phyloP scores from a whole-genome alignment of 2,329 filamentous ascomycete species.

The Venturia carpophila region DNA sequence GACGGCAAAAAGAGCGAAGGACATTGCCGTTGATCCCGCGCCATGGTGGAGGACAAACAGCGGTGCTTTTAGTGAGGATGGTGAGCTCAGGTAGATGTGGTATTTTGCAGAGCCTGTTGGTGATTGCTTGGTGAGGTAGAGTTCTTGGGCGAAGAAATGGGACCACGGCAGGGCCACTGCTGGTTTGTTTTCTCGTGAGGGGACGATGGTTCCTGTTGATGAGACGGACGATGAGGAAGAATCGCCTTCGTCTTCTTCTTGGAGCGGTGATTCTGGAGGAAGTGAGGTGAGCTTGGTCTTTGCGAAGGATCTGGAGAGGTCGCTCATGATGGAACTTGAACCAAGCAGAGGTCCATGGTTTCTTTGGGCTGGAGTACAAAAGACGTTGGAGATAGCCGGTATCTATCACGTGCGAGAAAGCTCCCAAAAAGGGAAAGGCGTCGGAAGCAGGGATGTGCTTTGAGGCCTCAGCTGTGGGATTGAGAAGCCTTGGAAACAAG shows the following conservation, averaged over 20 bases:
- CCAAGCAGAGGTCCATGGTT: too few species aligned
- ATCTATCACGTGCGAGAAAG: background rate
- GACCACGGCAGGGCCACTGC: constrained; percentile 73
- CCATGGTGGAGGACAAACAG: constrained; percentile 93
- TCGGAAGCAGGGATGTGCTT: background rate
- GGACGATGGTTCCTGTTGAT: constrained; percentile 85
- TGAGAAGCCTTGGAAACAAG: too few species aligned
- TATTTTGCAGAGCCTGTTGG: constrained; percentile 48
- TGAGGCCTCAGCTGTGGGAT: background rate
- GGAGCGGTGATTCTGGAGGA: constrained; percentile 46
- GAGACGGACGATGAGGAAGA: constrained; percentile 68
- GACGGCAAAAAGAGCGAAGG: constrained; percentile 73
- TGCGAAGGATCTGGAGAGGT: constrained; percentile 70
- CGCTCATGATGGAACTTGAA: constrained; percentile 56
- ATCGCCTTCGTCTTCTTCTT: constrained; percentile 44
- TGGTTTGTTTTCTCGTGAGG: constrained; percentile 56
- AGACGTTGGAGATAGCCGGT: constrained; percentile 2
- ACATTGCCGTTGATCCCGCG: constrained; percentile 84
- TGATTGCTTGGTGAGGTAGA: constrained; percentile 56
- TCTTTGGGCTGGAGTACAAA: background rate
- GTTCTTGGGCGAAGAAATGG: constrained; percentile 80
- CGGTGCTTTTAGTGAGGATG: constrained; percentile 57
- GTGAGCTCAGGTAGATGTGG: constrained; percentile 84
- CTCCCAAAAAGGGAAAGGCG: background rate
- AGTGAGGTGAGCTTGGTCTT: constrained; percentile 62